Percentiles rank a stretch among this genome's conserved stretches.
phyloP scores from a whole-genome alignment of 371 early-diverging fungal genomes.

The Encephalitozoon hellem region DNA sequence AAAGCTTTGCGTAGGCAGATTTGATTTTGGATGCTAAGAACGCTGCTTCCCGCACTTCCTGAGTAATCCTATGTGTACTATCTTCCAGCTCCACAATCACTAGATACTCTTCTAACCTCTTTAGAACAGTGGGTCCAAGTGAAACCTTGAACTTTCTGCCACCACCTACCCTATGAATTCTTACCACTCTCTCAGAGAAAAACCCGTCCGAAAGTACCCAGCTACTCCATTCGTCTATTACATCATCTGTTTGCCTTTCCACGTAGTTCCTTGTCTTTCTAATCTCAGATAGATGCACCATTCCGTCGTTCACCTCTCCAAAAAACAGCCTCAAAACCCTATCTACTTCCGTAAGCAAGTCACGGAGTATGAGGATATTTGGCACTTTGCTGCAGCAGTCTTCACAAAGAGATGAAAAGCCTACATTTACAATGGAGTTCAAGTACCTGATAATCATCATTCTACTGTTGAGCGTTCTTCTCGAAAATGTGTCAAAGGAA shows the following conservation, averaged over 20 bases:
- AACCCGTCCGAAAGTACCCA: not conserved
- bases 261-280: not conserved
- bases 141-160: not conserved
- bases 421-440: not conserved
- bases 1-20: not conserved
- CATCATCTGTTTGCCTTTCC: not conserved
- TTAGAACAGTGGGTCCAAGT: not conserved
- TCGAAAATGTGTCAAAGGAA: not conserved
- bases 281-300: not conserved
- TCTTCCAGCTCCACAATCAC: not conserved
- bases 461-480: not conserved
- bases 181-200: not conserved
- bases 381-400: not conserved
- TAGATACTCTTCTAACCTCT: not conserved
- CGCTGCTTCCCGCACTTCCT: not conserved
- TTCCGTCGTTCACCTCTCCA: not conserved
- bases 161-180: not conserved
- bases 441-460: not conserved
- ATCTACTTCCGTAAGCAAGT: not conserved
- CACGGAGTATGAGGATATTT: not conserved
- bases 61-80: not conserved
- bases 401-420: not conserved
- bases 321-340: not conserved
- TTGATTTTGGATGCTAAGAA: not conserved
- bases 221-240: not conserved